Percentiles rank a stretch among this genome's conserved stretches.
phyloP scores from a whole-genome alignment of 306 rosid genomes.

The Styphnolobium japonicum region DNA sequence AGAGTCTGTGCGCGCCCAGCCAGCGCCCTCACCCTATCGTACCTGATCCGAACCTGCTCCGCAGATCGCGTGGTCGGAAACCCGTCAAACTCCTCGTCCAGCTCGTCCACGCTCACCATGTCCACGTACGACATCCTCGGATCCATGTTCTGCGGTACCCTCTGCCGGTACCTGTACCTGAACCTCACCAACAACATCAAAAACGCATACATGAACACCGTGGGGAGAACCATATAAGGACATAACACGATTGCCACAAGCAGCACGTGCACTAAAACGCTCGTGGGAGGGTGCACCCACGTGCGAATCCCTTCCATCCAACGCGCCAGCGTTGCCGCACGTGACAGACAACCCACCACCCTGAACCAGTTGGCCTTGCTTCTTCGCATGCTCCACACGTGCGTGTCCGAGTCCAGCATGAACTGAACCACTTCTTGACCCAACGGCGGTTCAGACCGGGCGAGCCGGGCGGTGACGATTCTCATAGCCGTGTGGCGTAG shows the following conservation, averaged over 20 bases:
- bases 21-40: conserved; percentile 68
- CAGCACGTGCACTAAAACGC: conserved; percentile 55
- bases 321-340: conserved; percentile 48
- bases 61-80: conserved; percentile 54
- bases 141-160: conserved; percentile 56
- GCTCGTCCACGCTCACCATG: conserved; percentile 61
- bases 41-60: conserved; percentile 55
- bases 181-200: conserved; percentile 50
- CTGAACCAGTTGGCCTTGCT: conserved; percentile 91
- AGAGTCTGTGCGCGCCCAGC: conserved; percentile 79
- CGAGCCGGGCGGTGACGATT: conserved; percentile 66
- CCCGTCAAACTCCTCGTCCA: conserved; percentile 87
- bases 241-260: conserved; percentile 53
- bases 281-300: conserved; percentile 77
- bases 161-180: conserved; percentile 41
- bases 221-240: conserved; percentile 63
- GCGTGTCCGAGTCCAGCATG: conserved; percentile 69
- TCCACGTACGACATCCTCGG: conserved; percentile 69
- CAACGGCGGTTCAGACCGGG: conserved; percentile 76
- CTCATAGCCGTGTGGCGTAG: conserved; percentile 75
- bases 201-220: conserved; percentile 73
- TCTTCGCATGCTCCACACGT: conserved; percentile 84
- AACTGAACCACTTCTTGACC: conserved; percentile 84
- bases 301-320: conserved; percentile 70
- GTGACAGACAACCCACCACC: conserved; percentile 51